These are phyloP conservation scores for Peziza echinospora DNA, from an alignment of 495 filamentous ascomycete genomes.

Conservation along the genomic window DNA sequence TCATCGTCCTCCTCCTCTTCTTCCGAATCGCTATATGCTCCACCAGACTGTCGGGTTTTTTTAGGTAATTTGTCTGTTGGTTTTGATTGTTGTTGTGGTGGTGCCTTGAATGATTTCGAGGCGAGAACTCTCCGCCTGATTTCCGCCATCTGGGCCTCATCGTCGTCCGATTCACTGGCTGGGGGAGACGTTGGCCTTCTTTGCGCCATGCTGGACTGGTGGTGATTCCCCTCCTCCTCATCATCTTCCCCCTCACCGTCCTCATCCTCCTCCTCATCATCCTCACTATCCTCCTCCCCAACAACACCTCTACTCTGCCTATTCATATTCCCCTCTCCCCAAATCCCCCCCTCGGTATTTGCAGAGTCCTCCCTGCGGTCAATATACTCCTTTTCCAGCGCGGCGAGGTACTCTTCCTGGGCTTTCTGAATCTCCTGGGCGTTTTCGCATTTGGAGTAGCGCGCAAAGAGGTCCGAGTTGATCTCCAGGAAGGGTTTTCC, in stretches of 20 bases:
- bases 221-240: slow-evolving; percentile 23
- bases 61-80: neutral
- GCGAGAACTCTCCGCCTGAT: slow-evolving; percentile 61
- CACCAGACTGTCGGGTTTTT: neutral
- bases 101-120: slow-evolving; percentile 54
- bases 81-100: neutral
- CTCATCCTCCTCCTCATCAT: slow-evolving; percentile 29
- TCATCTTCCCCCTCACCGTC: slow-evolving; percentile 33
- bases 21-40: neutral
- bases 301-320: slow-evolving; percentile 20
- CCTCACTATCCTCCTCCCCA: slow-evolving; percentile 23
- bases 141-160: slow-evolving; percentile 78
- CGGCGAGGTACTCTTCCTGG: slow-evolving; percentile 67
- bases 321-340: slow-evolving; percentile 79
- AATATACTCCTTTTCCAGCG: slow-evolving; percentile 73
- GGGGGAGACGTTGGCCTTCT: slow-evolving; percentile 37
- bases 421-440: slow-evolving; percentile 76
- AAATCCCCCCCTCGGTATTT: slow-evolving; percentile 41
- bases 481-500: slow-evolving; percentile 73
- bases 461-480: slow-evolving; percentile 58
- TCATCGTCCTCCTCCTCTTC: neutral
- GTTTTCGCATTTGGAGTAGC: slow-evolving; percentile 60
- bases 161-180: slow-evolving; percentile 56
- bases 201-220: slow-evolving; percentile 27
- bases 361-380: slow-evolving; percentile 49